A percentile compares a stretch with the other conserved stretches of the same genome.
Conservation (phyloP, 176 grass and related monocot species). For the Guadua angustifolia region DNA sequence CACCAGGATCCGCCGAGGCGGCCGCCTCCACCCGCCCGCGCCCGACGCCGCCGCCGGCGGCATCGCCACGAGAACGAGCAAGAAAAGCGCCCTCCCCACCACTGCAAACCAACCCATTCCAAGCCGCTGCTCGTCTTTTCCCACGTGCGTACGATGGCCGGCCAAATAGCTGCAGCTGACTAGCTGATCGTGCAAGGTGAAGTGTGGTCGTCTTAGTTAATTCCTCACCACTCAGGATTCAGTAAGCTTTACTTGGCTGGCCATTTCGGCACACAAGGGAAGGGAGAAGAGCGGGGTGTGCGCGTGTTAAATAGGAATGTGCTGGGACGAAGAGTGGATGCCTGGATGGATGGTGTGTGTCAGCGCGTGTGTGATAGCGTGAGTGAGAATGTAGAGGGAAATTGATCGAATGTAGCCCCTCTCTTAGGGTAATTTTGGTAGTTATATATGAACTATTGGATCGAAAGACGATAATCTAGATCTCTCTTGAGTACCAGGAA, state of each 20-base stretch:
- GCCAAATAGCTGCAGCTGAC: too few relatives aligned
- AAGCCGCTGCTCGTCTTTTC: background rate
- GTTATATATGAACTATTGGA: too few relatives aligned
- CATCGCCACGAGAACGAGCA: background rate
- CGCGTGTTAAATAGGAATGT: constrained; percentile 12
- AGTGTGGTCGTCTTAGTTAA: too few relatives aligned
- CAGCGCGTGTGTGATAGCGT: too few relatives aligned
- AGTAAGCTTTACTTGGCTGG: background rate
- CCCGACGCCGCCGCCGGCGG: background rate
- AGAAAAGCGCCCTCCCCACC: background rate
- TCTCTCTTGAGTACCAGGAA: too few relatives aligned
- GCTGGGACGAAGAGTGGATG: background rate
- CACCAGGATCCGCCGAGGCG: constrained; percentile 48
- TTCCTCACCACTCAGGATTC: too few relatives aligned
- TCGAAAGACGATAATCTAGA: too few relatives aligned
- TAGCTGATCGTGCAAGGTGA: too few relatives aligned
- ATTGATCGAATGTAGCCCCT: too few relatives aligned
- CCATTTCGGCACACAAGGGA: background rate
- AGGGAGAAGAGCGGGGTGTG: background rate
- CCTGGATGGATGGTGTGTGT: background rate
- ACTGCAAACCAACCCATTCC: background rate
- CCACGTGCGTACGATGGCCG: background rate
- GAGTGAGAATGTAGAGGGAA: too few relatives aligned
- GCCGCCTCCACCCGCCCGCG: background rate
- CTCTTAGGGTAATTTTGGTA: too few relatives aligned